Evolutionary conservation across 129 eudicot species (phyloP).

Genomic region (Daucus carota): DH1_v3.0 NC_030383.2:56017001-56017500

Average conservation of each 20-base stretch:
- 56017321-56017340: too few relatives aligned
- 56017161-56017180: conserved; percentile 64
- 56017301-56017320: too few relatives aligned
- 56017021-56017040: not conserved
- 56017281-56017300: too few relatives aligned
- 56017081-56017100: conserved; percentile 63
- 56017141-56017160: conserved; percentile 65
- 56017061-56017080: conserved; percentile 85
- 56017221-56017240: conserved; percentile 72
- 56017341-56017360: too few relatives aligned
- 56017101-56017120: conserved; percentile 74
- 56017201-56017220: conserved; percentile 78
- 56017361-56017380: too few relatives aligned
- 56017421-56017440: conserved; percentile 92
- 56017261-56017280: too few relatives aligned
- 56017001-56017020: not conserved
- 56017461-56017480: conserved; percentile 82
- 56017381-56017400: not conserved
- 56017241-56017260: conserved; percentile 29
- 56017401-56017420: not conserved
- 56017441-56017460: conserved; percentile 75
- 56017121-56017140: conserved; percentile 72
- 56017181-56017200: conserved; percentile 91
- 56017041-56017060: conserved; percentile 48
- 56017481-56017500: conserved; percentile 62